Conservation (phyloP, 208 protist genomes). For the Tritrichomonas foetus region DNA sequence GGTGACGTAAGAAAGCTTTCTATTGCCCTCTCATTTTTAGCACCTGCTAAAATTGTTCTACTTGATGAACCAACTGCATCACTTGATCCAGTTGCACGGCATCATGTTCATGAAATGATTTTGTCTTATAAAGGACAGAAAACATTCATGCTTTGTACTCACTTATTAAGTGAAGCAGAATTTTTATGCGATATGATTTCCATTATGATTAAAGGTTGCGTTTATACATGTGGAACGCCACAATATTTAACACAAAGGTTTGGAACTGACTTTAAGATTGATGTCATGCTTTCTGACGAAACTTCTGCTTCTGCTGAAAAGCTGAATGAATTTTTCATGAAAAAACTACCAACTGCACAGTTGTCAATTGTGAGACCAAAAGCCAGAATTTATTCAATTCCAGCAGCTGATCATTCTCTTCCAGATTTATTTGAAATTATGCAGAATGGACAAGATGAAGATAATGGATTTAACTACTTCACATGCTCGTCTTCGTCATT, state of each 20-base stretch:
- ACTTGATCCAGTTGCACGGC: neutral
- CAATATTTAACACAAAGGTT: neutral
- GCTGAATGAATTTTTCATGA: neutral
- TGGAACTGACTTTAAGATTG: neutral
- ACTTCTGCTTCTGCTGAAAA: neutral
- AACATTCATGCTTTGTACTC: slow-evolving; percentile 20
- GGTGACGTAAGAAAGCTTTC: neutral
- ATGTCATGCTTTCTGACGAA: neutral
- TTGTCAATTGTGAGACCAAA: neutral
- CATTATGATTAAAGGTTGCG: slow-evolving; percentile 19
- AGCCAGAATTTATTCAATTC: neutral
- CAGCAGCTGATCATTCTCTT: neutral
- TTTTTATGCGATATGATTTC: neutral
- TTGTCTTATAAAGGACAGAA: neutral
- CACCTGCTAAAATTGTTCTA: neutral
- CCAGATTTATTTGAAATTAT: neutral
- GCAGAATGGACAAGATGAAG: neutral
- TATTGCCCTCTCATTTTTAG: neutral
- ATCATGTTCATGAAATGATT: neutral
- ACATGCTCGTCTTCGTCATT: neutral
- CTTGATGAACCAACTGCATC: slow-evolving; percentile 27
- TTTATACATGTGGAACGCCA: neutral
- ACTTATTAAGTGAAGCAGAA: slow-evolving; percentile 9
- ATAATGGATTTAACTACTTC: neutral
- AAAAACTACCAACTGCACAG: neutral